Conservation (phyloP, 108 stramenopile genomes). For the Chaetoceros muelleri region DNA sequence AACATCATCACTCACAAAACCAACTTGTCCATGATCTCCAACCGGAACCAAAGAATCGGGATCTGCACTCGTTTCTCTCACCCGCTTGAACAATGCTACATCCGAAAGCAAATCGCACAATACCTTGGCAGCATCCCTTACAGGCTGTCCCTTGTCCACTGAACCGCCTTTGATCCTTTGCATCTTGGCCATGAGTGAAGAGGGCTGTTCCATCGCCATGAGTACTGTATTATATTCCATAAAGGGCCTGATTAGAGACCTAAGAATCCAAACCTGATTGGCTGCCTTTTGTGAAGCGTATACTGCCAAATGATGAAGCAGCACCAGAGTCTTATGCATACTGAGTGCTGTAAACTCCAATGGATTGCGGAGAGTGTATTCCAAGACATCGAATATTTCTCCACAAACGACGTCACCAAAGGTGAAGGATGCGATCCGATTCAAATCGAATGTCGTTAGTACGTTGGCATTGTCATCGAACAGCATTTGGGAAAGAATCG, state of each 20-base stretch:
- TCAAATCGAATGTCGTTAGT: conserved; percentile 40
- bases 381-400: conserved; percentile 38
- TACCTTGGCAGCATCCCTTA: conserved; percentile 32
- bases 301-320: conserved; percentile 31
- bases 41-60: conserved; percentile 47
- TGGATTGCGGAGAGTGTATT: conserved; percentile 20
- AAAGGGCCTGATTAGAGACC: conserved; percentile 17
- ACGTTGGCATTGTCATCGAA: conserved; percentile 37
- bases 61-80: conserved; percentile 35
- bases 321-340: conserved; percentile 38
- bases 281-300: conserved; percentile 43
- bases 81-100: conserved; percentile 19
- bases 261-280: conserved; percentile 25
- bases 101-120: conserved; percentile 21
- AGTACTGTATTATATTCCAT: conserved; percentile 43
- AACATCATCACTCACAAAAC: conserved; percentile 44
- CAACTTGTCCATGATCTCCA: conserved; percentile 26
- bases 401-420: conserved; percentile 35
- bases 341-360: conserved; percentile 25
- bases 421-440: conserved; percentile 43
- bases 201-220: conserved; percentile 25
- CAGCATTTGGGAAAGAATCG: conserved; percentile 15
- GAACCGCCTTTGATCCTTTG: conserved; percentile 42
- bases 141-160: conserved; percentile 47
- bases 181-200: conserved; percentile 12